Conservation (phyloP, 1,139 yeast species). For the Taphrina sp. region DNA sequence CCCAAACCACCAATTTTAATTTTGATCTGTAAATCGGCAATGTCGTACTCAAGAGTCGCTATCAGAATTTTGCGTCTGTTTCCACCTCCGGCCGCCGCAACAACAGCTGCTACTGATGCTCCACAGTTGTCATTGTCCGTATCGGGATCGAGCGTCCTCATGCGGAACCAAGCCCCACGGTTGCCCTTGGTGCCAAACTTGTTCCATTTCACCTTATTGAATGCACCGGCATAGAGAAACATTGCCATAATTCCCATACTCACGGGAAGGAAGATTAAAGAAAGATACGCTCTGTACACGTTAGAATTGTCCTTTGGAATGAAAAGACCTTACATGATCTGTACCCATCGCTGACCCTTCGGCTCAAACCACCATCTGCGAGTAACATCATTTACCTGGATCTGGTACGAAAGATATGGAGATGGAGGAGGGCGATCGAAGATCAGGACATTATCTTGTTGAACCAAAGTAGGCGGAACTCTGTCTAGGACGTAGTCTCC, state of each 20-base stretch:
- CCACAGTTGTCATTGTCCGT: slow-evolving; percentile 3
- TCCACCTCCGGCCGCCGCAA: slow-evolving; percentile 10
- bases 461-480: slow-evolving; percentile 30
- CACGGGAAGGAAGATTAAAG: slow-evolving; percentile 14
- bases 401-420: slow-evolving; percentile 32
- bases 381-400: slow-evolving; percentile 28
- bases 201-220: slow-evolving; percentile 26
- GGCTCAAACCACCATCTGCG: slow-evolving; percentile 25
- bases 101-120: slow-evolving; percentile 9
- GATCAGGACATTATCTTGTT: slow-evolving; percentile 19
- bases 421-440: slow-evolving; percentile 25
- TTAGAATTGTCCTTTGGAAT: too few relatives aligned
- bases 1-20: slow-evolving; percentile 35
- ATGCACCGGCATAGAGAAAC: slow-evolving; percentile 24
- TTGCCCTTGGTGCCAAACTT: slow-evolving; percentile 10
- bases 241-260: slow-evolving; percentile 18
- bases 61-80: slow-evolving; percentile 22
- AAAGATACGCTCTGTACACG: slow-evolving; percentile 2
- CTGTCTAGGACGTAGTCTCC: slow-evolving; percentile 30
- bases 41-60: slow-evolving; percentile 33
- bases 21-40: slow-evolving; percentile 30
- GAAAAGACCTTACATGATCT: slow-evolving; percentile 18
- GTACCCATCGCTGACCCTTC: slow-evolving; percentile 31
- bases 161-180: slow-evolving; percentile 9
- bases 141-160: slow-evolving; percentile 2